phyloP scores from a whole-genome alignment of 2,329 filamentous ascomycete species.

The Colletotrichum sp. region DNA sequence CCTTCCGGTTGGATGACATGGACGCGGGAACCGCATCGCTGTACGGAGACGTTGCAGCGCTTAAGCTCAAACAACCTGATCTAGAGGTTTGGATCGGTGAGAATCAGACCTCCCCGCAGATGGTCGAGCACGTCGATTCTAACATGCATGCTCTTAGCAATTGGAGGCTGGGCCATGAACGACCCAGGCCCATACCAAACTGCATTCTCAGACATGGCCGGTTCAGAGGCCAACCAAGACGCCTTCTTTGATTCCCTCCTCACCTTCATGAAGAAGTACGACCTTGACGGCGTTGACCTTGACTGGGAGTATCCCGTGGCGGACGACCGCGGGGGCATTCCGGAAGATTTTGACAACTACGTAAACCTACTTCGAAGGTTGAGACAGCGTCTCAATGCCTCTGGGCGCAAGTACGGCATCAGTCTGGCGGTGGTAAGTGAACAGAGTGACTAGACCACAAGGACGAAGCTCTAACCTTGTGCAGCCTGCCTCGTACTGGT shows the following conservation, averaged over 20 bases:
- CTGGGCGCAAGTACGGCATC: not conserved
- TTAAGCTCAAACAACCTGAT: not conserved
- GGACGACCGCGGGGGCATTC: slow-evolving; percentile 37
- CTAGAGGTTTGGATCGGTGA: not conserved
- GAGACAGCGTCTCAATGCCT: not conserved
- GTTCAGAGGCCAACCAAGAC: slow-evolving; percentile 9
- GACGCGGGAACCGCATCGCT: not conserved
- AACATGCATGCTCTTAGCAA: not conserved
- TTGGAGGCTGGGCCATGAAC: not conserved
- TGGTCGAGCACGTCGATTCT: not conserved
- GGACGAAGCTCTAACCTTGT: slow-evolving; percentile 20
- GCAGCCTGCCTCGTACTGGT: slow-evolving; percentile 29
- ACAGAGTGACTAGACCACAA: not conserved
- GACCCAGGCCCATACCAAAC: not conserved
- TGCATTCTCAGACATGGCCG: not conserved
- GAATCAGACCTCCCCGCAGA: not conserved
- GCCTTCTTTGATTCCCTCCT: slow-evolving; percentile 40
- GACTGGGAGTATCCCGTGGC: slow-evolving; percentile 46
- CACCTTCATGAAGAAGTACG: slow-evolving; percentile 43
- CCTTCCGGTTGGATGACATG: not conserved
- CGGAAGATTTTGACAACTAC: slow-evolving; percentile 38
- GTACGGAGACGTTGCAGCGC: not conserved
- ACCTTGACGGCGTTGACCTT: slow-evolving; percentile 50
- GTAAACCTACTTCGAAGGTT: slow-evolving; percentile 19
- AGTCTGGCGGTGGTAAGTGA: not conserved